phyloP scores from a whole-genome alignment of 2,329 filamentous ascomycete genomes.

The Salinomyces thailandicus region DNA sequence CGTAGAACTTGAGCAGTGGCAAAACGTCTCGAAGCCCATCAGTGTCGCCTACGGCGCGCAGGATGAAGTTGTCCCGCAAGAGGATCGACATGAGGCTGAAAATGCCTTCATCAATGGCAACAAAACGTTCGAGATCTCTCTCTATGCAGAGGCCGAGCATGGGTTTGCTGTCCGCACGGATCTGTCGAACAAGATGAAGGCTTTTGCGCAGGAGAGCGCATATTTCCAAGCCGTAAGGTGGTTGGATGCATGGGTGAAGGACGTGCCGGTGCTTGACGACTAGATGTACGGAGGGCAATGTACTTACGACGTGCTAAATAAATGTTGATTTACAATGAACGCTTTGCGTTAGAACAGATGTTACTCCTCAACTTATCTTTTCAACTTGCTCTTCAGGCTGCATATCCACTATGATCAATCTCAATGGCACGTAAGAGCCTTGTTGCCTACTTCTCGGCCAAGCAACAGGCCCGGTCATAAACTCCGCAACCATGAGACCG shows the following conservation, averaged over 20 bases:
- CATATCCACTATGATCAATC: background rate
- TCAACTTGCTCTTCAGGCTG: background rate
- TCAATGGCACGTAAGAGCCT: background rate
- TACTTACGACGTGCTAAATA: background rate
- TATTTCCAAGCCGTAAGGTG: slow-evolving; percentile 26
- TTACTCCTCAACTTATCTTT: background rate
- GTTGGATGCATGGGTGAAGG: slow-evolving; percentile 26
- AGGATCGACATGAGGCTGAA: slow-evolving; percentile 17
- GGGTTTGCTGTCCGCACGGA: slow-evolving; percentile 26
- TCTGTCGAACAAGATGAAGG: slow-evolving; percentile 20
- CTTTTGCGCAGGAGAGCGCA: slow-evolving; percentile 26
- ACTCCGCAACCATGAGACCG: background rate
- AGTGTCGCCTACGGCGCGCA: slow-evolving; percentile 44
- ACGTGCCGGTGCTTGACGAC: slow-evolving; percentile 6
- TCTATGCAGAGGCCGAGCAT: slow-evolving; percentile 26
- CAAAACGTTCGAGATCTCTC: slow-evolving; percentile 23
- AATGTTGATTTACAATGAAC: background rate
- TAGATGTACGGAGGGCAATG: background rate
- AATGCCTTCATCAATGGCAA: slow-evolving; percentile 20
- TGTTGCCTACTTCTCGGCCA: background rate
- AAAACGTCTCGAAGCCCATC: slow-evolving; percentile 54
- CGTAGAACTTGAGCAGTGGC: slow-evolving; percentile 54
- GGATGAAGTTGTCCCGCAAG: slow-evolving; percentile 12
- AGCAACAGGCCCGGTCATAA: background rate
- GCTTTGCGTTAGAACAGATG: background rate